phyloP scores from a whole-genome alignment of 306 rosid species.

The Lithocarpus polystachyus region DNA sequence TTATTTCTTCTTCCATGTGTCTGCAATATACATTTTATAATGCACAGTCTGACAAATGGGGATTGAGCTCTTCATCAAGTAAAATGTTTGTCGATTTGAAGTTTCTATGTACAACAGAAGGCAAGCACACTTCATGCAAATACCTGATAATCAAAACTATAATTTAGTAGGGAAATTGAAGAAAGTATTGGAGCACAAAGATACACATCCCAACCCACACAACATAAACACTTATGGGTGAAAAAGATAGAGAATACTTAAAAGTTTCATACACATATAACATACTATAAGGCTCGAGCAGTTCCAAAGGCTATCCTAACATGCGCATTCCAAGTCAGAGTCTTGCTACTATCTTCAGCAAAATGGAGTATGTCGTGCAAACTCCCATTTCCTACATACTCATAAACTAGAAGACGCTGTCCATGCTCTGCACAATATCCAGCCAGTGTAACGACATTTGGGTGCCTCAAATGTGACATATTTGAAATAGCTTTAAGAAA shows the following conservation, averaged over 20 bases:
- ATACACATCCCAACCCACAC: neutral
- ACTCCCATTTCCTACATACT: constrained; percentile 74
- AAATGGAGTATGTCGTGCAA: constrained; percentile 91
- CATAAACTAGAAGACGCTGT: constrained; percentile 90
- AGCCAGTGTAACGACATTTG: constrained; percentile 77
- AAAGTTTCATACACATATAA: constrained; percentile 18
- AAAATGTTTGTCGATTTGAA: constrained; percentile 94
- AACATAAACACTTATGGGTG: neutral
- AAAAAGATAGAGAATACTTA: constrained; percentile 4
- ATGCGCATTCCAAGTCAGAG: constrained; percentile 91
- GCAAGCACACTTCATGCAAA: constrained; percentile 98
- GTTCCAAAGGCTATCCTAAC: constrained; percentile 97
- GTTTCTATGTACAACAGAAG: constrained; percentile 94
- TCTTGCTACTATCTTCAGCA: constrained; percentile 70
- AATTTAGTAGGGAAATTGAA: constrained; percentile 11
- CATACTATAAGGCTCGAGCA: constrained; percentile 97
- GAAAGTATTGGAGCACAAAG: neutral
- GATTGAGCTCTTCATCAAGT: constrained; percentile 92
- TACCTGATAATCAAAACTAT: constrained; percentile 54
- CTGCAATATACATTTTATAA: no score
- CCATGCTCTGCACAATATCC: constrained; percentile 95
- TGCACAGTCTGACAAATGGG: constrained; percentile 90
- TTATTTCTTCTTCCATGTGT: no score
- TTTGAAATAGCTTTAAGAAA: constrained; percentile 90
- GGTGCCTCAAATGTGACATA: constrained; percentile 91